Evolutionary conservation across 495 filamentous ascomycete species (phyloP).

Genomic region (Annulohypoxylon moriforme): DNA sequence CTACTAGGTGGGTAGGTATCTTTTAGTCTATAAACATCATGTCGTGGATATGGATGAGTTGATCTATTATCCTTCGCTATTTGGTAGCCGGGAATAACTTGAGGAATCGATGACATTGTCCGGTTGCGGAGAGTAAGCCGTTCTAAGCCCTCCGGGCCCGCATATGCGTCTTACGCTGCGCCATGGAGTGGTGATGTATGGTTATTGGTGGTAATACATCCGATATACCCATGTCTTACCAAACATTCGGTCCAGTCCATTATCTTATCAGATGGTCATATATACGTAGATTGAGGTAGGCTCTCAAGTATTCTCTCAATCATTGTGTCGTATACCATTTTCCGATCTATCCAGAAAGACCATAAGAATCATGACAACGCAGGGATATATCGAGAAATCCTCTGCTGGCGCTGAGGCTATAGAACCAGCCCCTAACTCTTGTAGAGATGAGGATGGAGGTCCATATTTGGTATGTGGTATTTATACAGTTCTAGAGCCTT

Average conservation of each 20-base stretch:
- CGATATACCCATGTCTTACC: background rate
- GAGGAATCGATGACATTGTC: background rate
- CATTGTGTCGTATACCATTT: too few species aligned
- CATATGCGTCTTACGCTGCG: background rate
- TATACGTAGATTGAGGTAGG: background rate
- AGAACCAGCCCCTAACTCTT: background rate
- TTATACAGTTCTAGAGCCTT: background rate
- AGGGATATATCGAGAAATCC: conserved; percentile 2
- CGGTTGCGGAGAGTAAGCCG: background rate
- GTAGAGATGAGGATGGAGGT: conserved; percentile 3
- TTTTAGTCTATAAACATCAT: background rate
- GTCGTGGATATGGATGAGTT: background rate
- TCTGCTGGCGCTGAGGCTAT: background rate
- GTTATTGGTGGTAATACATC: background rate
- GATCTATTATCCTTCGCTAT: background rate
- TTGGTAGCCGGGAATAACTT: background rate
- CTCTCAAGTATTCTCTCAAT: background rate
- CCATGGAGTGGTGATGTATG: background rate
- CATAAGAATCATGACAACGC: conserved; percentile 3
- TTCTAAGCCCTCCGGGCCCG: background rate
- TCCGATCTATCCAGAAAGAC: background rate
- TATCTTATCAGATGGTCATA: background rate
- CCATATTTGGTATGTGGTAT: conserved; percentile 10
- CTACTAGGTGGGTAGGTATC: too few species aligned
- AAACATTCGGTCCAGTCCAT: too few species aligned